Percentiles rank a stretch among this genome's conserved stretches.
These are phyloP conservation scores for Pharnaceum exiguum DNA, from an alignment of 148 eudicot species.

Conservation along the genomic window DNA sequence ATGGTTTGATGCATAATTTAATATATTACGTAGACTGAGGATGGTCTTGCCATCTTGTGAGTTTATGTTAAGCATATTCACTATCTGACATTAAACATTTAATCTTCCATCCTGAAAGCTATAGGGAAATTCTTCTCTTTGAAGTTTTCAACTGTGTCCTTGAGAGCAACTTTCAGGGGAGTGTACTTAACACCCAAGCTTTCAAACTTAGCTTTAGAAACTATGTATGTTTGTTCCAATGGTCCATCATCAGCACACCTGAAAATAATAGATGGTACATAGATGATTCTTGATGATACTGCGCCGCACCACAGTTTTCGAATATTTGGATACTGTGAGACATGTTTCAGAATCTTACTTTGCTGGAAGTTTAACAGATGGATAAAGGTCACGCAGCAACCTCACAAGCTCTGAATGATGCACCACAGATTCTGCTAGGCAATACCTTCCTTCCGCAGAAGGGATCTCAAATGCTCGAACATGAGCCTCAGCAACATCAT, in stretches of 20 bases:
- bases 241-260: conserved; percentile 29
- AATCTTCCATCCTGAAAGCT: background rate
- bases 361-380: conserved; percentile 27
- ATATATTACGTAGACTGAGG: too few relatives aligned
- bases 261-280: background rate
- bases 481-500: conserved; percentile 54
- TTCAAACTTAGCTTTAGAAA: conserved; percentile 20
- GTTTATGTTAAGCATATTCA: background rate
- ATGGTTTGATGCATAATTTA: too few relatives aligned
- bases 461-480: conserved; percentile 47
- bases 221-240: conserved; percentile 1
- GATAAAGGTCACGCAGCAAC: conserved; percentile 34
- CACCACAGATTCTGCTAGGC: conserved; percentile 30
- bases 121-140: conserved; percentile 20
- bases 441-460: conserved; percentile 57
- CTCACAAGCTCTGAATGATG: conserved; percentile 20
- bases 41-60: conserved; percentile 40
- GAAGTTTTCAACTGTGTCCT: conserved; percentile 29
- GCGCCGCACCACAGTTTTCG: too few relatives aligned
- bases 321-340: too few relatives aligned
- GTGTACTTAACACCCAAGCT: conserved; percentile 26
- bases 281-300: too few relatives aligned
- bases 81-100: background rate
- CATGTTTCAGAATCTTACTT: conserved; percentile 24
- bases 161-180: conserved; percentile 15